Evolutionary conservation across 2,329 filamentous ascomycete genomes (phyloP), one percentile per base, ranked within the genome.

Genomic region (Paecilomyces dactylethromorphus): DNA sequence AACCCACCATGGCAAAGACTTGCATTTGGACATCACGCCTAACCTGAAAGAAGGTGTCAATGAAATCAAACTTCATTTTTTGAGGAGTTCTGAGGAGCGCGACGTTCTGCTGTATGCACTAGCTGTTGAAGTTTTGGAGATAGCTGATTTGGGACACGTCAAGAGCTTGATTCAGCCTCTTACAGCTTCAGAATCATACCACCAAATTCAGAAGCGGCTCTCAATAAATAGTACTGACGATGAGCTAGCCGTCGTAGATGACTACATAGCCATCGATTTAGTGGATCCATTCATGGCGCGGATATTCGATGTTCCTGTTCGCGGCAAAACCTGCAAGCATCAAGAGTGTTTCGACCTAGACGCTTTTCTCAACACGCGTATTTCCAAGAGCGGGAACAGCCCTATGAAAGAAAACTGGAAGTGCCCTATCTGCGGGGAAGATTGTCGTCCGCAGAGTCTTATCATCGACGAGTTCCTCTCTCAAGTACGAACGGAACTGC

Each of bases 291-390:
- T 89, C 68, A 87, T 79, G 58, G 78, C 82, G 1, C 76, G 69
- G 12, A 81, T 94, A 11, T 92, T 89, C 69, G 78, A 83, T 4
- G 80, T 82, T 0, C 93, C 94, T 0, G 90, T 87, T 1, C 87
- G 92, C 29, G 87, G 91, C 26, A 76, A 68, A 7, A 66, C 72
- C 2, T 99, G 94, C 71, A 78, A 78, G 24, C 93, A 99, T 69
- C 78, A 88, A 35, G 91, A 97, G 69, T 96, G 92, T 69, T 97
- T 97, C 69, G 93, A 97, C 70, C 84, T 97, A 7, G 83, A 89
- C 21, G 92, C 84, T 0, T 97, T 91, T 78, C 82, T 99, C 8
- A 73, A 79, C 13, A 90, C 88, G 4, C 85, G 90, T 15, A 70
- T 65, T 22, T 73, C 70, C 24, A 75, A 71, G 50, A 78, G 79